Evolutionary conservation across 73 alveolate genomes (phyloP).

Genomic region (Paramecium sonneborni): DNA sequence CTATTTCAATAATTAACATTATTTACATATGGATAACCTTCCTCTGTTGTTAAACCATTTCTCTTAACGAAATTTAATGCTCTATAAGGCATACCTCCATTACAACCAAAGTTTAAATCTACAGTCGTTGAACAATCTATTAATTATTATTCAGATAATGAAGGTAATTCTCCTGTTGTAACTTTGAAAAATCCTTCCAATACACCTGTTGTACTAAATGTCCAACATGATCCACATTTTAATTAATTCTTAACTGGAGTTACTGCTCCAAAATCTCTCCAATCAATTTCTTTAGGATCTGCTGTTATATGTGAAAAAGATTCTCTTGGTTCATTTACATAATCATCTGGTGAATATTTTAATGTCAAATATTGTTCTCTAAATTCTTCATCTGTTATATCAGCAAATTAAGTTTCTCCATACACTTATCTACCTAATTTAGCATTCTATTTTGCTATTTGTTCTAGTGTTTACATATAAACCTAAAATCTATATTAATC

Average conservation of each 20-base stretch:
- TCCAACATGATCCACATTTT: constrained; percentile 91
- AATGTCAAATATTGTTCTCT: constrained; percentile 46
- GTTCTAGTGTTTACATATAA: constrained; percentile 33
- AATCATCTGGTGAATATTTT: neutral
- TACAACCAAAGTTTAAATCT: constrained; percentile 78
- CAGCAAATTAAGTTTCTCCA: constrained; percentile 66
- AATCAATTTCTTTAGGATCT: constrained; percentile 47
- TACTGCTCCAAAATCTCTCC: constrained; percentile 55
- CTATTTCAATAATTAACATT: neutral
- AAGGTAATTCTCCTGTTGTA: constrained; percentile 39
- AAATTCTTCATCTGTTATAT: constrained; percentile 72
- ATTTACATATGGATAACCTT: constrained; percentile 71
- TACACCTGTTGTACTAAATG: constrained; percentile 84
- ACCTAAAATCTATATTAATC: constrained; percentile 60
- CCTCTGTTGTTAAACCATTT: constrained; percentile 73
- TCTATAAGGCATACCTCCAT: constrained; percentile 85
- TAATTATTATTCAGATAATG: constrained; percentile 79
- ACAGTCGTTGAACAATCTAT: constrained; percentile 80
- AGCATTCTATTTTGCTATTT: constrained; percentile 32
- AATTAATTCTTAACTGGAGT: constrained; percentile 76
- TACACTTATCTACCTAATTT: neutral
- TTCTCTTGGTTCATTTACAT: neutral
- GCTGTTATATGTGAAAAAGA: constrained; percentile 34
- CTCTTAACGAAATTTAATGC: constrained; percentile 75
- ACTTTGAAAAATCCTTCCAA: constrained; percentile 73